Conservation (phyloP, 2,329 filamentous ascomycete genomes). For the Xylariaceae sp. region DNA sequence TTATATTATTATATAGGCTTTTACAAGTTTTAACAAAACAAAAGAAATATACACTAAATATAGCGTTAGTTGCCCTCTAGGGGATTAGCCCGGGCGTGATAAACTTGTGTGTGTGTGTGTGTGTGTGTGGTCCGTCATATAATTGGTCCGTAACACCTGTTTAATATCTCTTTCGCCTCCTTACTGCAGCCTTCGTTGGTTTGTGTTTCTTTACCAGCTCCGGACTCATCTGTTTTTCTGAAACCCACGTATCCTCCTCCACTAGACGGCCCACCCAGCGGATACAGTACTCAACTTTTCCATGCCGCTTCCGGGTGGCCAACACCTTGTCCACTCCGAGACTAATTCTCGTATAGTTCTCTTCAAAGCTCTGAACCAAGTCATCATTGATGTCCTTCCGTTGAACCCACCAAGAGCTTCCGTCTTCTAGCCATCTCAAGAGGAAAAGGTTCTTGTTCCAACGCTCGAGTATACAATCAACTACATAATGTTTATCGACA, state of each 20-base stretch:
- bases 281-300: constrained; percentile 2
- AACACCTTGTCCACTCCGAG: constrained; percentile 6
- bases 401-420: constrained; percentile 5
- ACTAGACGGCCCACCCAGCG: background rate
- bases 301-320: background rate
- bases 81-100: no score
- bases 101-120: no score
- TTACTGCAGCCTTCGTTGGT: constrained; percentile 1
- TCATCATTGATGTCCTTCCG: constrained; percentile 7
- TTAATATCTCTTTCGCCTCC: background rate
- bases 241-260: background rate
- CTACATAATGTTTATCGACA: constrained; percentile 3
- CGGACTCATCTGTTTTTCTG: constrained; percentile 1
- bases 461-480: constrained; percentile 9
- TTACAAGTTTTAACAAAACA: no score
- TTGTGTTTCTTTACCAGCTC: constrained; percentile 5
- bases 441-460: constrained; percentile 15
- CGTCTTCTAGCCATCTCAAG: constrained; percentile 3
- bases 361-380: constrained; percentile 7
- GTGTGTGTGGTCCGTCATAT: background rate
- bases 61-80: no score
- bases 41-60: no score
- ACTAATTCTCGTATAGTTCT: constrained; percentile 1
- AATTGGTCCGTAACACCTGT: background rate
- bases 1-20: no score